Base-by-base conservation (phyloP, 2,329 filamentous ascomycete genomes). In the Ceratocystiopsis brevicomis region DNA sequence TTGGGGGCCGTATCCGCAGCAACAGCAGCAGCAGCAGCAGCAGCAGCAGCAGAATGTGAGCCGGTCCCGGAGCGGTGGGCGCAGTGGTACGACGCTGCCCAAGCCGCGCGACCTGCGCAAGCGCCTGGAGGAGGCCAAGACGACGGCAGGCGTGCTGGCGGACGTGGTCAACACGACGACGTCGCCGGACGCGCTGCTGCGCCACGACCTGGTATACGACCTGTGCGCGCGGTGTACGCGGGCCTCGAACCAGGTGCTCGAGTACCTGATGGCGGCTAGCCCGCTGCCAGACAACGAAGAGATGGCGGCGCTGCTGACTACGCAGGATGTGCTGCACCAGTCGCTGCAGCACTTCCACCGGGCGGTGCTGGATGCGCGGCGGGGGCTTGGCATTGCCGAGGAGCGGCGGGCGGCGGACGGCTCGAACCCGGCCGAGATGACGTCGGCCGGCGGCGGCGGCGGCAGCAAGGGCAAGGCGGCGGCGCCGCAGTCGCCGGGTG, bases 271-370 rank as follows among this genome's bases (percentile, higher is more conserved):
- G 37, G 74, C 78, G 39, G 77, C 81, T 45, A 73, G 84, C 56
- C 87, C 88, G 0, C 57, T 73, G 1, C 87, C 88, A 0, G 90
- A 96, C 58, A 88, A 94, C 54, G 81, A 94, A 51, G 96, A 88
- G 1, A 85, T 96, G 72, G 77, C 90, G 56, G 87, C 77, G 14
- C 65, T 98, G 48, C 94, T 98, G 54, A 86, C 95, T 59, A 90
- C 85, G 14, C 94, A 93, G 57, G 90, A 96, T 59, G 81, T 88
- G 56, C 67, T 98, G 30, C 82, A 84, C 47, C 74, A 82, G 38
- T 79, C 87, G 0, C 68, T 88, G 37, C 90, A 77, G 49, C 78
- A 85, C 56, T 84, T 95, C 58, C 84, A 93, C 59, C 76, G 86
- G 44, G 80, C 85, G 11, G 65, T 92, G 37, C 61, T 79, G n/a